Percentiles rank a stretch among this genome's conserved stretches.
These are phyloP conservation scores for Clonostachys sp. DNA, from an alignment of 2,329 filamentous ascomycete genomes.

Conservation along the genomic window DNA sequence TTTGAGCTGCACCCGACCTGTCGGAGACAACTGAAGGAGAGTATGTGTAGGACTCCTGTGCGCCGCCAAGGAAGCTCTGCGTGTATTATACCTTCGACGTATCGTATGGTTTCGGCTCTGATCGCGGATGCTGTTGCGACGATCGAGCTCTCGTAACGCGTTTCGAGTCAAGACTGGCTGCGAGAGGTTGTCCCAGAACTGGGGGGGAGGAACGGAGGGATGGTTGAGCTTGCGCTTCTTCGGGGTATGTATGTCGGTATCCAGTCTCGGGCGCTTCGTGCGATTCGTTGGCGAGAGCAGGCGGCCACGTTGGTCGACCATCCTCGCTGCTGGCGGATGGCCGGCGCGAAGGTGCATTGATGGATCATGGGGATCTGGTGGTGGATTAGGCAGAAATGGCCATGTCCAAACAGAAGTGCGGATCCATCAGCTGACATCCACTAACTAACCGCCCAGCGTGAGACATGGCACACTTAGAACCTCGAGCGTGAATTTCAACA, in stretches of 20 bases:
- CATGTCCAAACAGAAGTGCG: too few species aligned
- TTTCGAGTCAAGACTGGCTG: slow-evolving; percentile 3
- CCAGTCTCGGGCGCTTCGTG: too few species aligned
- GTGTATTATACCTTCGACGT: not conserved
- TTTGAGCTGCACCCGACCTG: not conserved
- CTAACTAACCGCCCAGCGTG: too few species aligned
- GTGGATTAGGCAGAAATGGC: too few species aligned
- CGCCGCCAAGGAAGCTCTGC: not conserved
- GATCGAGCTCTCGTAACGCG: slow-evolving; percentile 5
- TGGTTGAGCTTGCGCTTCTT: slow-evolving; percentile 6
- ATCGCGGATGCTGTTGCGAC: not conserved
- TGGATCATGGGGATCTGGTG: too few species aligned
- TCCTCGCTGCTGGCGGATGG: too few species aligned
- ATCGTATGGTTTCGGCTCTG: not conserved
- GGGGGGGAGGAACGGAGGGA: slow-evolving; percentile 2
- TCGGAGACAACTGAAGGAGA: not conserved
- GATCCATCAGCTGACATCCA: too few species aligned
- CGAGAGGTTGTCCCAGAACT: slow-evolving; percentile 5
- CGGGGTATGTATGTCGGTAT: not conserved
- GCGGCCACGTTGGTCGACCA: too few species aligned
- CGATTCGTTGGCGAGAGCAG: too few species aligned
- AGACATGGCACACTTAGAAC: too few species aligned
- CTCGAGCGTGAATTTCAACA: too few species aligned
- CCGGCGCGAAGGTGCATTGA: too few species aligned
- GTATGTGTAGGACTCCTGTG: not conserved